phyloP scores from a whole-genome alignment of 1,284 basidiomycete genomes.

The Heterobasidion occidentale region DNA sequence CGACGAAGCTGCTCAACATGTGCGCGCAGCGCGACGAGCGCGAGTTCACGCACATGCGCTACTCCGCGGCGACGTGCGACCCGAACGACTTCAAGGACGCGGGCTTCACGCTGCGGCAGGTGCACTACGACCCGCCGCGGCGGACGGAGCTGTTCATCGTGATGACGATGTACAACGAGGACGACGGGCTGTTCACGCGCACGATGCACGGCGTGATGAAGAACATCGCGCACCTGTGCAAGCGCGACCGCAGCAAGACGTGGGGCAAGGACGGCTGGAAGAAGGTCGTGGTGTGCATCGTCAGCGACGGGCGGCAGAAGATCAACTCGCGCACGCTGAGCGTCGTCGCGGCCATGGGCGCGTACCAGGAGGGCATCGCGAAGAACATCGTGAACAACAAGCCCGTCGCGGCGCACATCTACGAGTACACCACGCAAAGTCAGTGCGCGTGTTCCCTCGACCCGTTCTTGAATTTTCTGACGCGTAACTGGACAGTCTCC shows the following conservation, averaged over 20 bases:
- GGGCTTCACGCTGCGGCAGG: conserved; percentile 83
- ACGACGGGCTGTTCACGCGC: conserved; percentile 89
- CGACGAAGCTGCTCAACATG: conserved; percentile 70
- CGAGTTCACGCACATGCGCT: conserved; percentile 82
- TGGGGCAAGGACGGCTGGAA: conserved; percentile 98
- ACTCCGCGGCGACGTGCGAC: conserved; percentile 87
- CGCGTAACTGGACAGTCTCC: neutral
- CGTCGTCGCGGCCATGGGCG: conserved; percentile 76
- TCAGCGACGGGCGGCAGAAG: conserved; percentile 90
- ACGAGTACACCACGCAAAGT: conserved; percentile 79
- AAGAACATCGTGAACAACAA: conserved; percentile 86
- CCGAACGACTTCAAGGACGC: conserved; percentile 87
- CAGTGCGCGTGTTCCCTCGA: conserved; percentile 47
- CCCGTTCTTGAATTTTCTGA: conserved; percentile 38
- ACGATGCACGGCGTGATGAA: conserved; percentile 96
- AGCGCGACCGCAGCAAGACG: conserved; percentile 87
- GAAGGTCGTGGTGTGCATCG: conserved; percentile 94
- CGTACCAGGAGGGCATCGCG: conserved; percentile 81
- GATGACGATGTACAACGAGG: conserved; percentile 96
- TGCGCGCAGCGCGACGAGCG: conserved; percentile 67
- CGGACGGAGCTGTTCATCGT: conserved; percentile 92
- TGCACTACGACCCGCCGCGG: conserved; percentile 51
- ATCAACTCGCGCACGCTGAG: conserved; percentile 92
- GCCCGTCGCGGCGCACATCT: conserved; percentile 88
- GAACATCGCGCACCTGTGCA: conserved; percentile 82